These are phyloP conservation scores for Aulographum hederae DNA, from an alignment of 2,329 filamentous ascomycete genomes.

Conservation along the genomic window DNA sequence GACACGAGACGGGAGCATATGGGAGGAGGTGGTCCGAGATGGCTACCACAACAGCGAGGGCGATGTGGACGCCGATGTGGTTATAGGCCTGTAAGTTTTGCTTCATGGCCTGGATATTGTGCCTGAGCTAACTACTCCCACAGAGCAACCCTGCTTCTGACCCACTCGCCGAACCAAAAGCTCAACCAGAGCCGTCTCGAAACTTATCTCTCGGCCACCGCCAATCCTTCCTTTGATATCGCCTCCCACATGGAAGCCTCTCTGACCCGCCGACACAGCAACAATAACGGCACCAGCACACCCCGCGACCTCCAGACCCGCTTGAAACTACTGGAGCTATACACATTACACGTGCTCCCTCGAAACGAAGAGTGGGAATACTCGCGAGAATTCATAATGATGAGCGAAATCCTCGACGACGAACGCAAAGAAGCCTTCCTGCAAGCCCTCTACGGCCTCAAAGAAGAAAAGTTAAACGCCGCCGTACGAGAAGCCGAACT, in stretches of 20 bases:
- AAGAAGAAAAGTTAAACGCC: conserved; percentile 66
- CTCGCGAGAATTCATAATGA: conserved; percentile 72
- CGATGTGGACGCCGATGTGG: conserved; percentile 85
- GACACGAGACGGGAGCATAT: conserved; percentile 78
- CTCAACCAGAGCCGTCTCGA: conserved; percentile 80
- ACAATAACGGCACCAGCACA: conserved; percentile 52
- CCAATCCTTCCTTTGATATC: conserved; percentile 55
- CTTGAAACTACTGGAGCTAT: conserved; percentile 86
- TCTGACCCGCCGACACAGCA: conserved; percentile 16
- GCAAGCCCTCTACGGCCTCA: conserved; percentile 64
- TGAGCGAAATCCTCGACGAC: conserved; percentile 76
- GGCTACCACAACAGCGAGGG: conserved; percentile 81
- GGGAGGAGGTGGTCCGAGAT: conserved; percentile 77
- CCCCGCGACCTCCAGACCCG: conserved; percentile 69
- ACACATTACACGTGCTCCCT: conserved; percentile 85
- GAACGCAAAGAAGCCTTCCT: conserved; percentile 80
- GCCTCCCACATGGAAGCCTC: conserved; percentile 39
- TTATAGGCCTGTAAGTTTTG: conserved; percentile 60
- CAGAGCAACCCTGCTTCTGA: conserved; percentile 75
- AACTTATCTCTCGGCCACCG: conserved; percentile 66
- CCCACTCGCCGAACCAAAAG: conserved; percentile 69
- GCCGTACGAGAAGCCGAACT: conserved; percentile 38
- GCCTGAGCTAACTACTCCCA: neutral
- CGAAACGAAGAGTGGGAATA: conserved; percentile 95
- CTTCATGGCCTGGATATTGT: neutral